Evolutionary conservation across 331 rosid genomes (phyloP).

Genomic region (Pyracantha coccinea): DNA sequence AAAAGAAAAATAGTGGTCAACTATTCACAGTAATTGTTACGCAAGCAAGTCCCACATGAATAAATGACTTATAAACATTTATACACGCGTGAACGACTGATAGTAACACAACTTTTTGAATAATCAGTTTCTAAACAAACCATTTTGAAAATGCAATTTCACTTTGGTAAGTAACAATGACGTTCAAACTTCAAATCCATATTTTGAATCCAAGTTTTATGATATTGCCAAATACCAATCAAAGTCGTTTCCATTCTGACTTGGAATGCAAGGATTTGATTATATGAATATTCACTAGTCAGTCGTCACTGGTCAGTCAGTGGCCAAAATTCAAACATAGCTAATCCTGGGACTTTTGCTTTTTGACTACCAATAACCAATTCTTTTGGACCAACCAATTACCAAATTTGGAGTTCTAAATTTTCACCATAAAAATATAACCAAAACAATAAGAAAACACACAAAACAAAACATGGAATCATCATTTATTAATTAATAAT

Average conservation of each 20-base stretch:
- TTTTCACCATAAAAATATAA: not conserved
- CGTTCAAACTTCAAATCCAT: not conserved
- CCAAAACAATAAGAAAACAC: not conserved
- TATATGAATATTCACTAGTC: not conserved
- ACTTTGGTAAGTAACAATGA: not conserved
- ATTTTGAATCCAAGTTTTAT: not conserved
- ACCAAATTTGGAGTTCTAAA: not conserved
- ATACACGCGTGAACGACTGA: not conserved
- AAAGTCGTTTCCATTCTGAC: not conserved
- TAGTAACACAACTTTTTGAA: no score
- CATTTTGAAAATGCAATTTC: not conserved
- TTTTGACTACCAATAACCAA: not conserved
- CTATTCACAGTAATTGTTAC: not conserved
- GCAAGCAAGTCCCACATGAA: not conserved
- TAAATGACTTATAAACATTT: not conserved
- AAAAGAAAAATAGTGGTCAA: not conserved
- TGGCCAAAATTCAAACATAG: not conserved
- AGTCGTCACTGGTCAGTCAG: not conserved
- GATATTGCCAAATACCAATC: not conserved
- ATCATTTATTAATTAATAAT: not conserved
- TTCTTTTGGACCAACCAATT: not conserved
- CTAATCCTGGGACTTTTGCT: not conserved
- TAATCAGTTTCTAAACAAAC: no score
- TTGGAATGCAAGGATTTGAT: not conserved
- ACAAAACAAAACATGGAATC: not conserved